A percentile compares a stretch with the other conserved stretches of the same genome.
Evolutionary conservation across 148 eudicot species (phyloP).

Genomic region (Suaeda aralocaspica): DNA sequence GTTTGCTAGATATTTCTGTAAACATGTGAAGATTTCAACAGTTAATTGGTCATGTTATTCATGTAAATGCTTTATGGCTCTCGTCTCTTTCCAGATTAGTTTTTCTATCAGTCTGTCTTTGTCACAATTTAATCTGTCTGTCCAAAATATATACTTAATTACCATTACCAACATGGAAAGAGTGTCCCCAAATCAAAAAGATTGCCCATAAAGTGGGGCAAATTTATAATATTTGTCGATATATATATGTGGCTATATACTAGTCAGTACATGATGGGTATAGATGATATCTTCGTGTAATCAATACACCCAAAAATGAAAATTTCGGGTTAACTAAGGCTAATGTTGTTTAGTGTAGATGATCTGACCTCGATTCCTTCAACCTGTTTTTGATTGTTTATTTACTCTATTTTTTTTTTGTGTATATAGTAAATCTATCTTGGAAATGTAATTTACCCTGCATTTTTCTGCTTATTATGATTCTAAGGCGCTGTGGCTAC

Average conservation of each 20-base stretch:
- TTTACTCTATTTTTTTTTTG: neutral
- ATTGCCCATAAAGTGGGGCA: slow-evolving; percentile 19
- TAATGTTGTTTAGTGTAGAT: neutral
- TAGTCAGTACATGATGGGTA: neutral
- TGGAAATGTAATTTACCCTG: slow-evolving; percentile 14
- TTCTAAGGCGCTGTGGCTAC: slow-evolving; percentile 18
- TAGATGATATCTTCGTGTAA: neutral
- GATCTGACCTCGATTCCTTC: neutral
- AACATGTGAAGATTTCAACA: slow-evolving; percentile 6
- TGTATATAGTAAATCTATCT: slow-evolving; percentile 6
- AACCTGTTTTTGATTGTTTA: neutral
- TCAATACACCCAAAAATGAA: neutral
- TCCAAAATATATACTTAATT: too few relatives aligned
- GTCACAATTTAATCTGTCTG: slow-evolving; percentile 8
- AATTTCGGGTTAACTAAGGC: neutral
- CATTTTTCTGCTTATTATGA: slow-evolving; percentile 6
- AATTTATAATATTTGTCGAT: neutral
- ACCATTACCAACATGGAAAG: slow-evolving; percentile 17
- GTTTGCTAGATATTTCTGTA: slow-evolving; percentile 5
- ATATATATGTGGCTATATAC: neutral
- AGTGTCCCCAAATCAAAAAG: slow-evolving; percentile 13
- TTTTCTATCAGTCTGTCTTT: slow-evolving; percentile 2
- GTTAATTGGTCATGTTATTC: slow-evolving; percentile 15
- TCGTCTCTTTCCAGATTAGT: neutral
- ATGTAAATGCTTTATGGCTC: slow-evolving; percentile 12